phyloP scores from a whole-genome alignment of 2,329 filamentous ascomycete species.

The Myriangium duriaei region DNA sequence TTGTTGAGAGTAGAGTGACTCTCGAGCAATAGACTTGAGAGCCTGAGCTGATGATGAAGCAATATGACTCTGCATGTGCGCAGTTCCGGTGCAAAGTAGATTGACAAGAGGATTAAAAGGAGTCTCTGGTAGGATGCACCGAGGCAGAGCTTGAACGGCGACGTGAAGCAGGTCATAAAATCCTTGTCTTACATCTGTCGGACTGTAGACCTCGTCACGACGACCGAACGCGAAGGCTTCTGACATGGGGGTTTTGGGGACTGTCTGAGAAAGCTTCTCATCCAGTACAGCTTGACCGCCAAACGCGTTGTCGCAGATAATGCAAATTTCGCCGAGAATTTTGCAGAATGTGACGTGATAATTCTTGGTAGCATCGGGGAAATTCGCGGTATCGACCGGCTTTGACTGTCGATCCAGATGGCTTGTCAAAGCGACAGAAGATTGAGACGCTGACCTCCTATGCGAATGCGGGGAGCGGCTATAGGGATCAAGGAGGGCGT shows the following conservation, averaged over 20 bases:
- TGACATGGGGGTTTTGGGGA: slow-evolving; percentile 86
- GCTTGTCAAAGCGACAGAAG: slow-evolving; percentile 15
- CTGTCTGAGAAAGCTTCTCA: slow-evolving; percentile 79
- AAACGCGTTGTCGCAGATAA: slow-evolving; percentile 93
- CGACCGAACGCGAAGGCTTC: slow-evolving; percentile 87
- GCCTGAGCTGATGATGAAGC: slow-evolving; percentile 85
- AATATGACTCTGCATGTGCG: slow-evolving; percentile 86
- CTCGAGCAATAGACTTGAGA: slow-evolving; percentile 85
- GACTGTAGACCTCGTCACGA: slow-evolving; percentile 62
- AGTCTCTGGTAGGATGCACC: slow-evolving; percentile 83
- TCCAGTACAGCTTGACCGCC: slow-evolving; percentile 90
- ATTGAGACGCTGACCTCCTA: slow-evolving; percentile 24
- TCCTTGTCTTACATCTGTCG: slow-evolving; percentile 74
- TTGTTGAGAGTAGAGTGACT: slow-evolving; percentile 73
- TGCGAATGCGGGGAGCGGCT: slow-evolving; percentile 23
- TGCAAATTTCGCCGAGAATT: slow-evolving; percentile 87
- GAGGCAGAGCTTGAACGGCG: slow-evolving; percentile 83
- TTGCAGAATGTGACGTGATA: slow-evolving; percentile 89
- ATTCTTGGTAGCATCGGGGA: slow-evolving; percentile 67
- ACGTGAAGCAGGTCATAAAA: slow-evolving; percentile 95
- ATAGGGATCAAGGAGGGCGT: slow-evolving; percentile 30
- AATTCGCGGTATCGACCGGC: slow-evolving; percentile 45
- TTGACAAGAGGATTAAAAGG: slow-evolving; percentile 91
- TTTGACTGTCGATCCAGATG: slow-evolving; percentile 50
- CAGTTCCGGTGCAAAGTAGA: slow-evolving; percentile 87